Conservation (phyloP, 2,329 filamentous ascomycete genomes). For the Tothia fuscella region DNA sequence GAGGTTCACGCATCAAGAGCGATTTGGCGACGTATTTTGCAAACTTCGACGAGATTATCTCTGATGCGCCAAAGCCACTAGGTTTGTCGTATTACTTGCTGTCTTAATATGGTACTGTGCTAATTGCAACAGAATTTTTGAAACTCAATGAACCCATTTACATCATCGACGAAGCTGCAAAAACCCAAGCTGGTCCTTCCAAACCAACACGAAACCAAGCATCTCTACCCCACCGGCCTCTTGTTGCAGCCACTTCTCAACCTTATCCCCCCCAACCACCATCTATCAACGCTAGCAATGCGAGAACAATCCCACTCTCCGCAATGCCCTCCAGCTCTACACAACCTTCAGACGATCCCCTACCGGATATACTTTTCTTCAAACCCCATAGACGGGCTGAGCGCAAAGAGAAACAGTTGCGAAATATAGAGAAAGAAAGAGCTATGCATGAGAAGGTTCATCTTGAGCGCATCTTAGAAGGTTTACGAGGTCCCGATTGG, state of each 20-base stretch:
- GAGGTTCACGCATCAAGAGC: slow-evolving; percentile 73
- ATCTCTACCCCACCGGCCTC: slow-evolving; percentile 17
- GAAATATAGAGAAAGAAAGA: slow-evolving; percentile 54
- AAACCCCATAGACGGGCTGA: slow-evolving; percentile 49
- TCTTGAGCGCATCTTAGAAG: slow-evolving; percentile 60
- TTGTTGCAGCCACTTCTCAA: background rate
- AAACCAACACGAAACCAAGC: slow-evolving; percentile 17
- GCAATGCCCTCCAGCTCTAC: slow-evolving; percentile 2
- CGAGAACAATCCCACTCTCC: slow-evolving; percentile 2
- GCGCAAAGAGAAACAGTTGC: slow-evolving; percentile 54
- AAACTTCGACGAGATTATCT: slow-evolving; percentile 89
- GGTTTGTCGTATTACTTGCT: slow-evolving; percentile 39
- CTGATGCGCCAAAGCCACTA: too few relatives aligned
- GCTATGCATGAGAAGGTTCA: slow-evolving; percentile 56
- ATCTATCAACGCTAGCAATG: slow-evolving; percentile 3
- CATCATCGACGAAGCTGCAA: slow-evolving; percentile 47
- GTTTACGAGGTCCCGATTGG: slow-evolving; percentile 86
- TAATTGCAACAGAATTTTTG: slow-evolving; percentile 70
- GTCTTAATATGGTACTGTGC: background rate
- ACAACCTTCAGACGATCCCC: slow-evolving; percentile 35
- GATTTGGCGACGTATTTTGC: slow-evolving; percentile 84
- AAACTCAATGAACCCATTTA: slow-evolving; percentile 62
- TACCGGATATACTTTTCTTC: slow-evolving; percentile 44
- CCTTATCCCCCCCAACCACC: background rate
- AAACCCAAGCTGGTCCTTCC: slow-evolving; percentile 17